Evolutionary conservation across 148 eudicot genomes (phyloP), one percentile per base, ranked within the genome.

Genomic region (Gaultheria prostrata): DNA sequence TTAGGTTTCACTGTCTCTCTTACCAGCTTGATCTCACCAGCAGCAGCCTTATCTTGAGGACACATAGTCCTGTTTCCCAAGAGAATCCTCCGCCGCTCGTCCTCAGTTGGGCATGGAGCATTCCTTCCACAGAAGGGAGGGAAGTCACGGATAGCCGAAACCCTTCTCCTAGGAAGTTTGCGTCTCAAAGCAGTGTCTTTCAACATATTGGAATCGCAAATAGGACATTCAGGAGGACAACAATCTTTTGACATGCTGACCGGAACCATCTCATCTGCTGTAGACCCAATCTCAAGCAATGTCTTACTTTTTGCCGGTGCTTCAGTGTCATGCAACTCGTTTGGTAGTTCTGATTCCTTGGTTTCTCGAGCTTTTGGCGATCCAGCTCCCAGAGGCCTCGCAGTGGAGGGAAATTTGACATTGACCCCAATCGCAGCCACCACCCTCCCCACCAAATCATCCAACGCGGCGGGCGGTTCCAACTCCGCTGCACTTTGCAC

Each of bases 91-190:
- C 0, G 35, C 1, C 69, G 76, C 79, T 87, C 84, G 45, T 86
- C 85, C 73, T 79, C 86, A 61, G 73, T 71, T 13, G 74, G 86
- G 82, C 43, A 54, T 75, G 84, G 84, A 71, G 86, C 91, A 86
- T 88, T 86, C 61, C 79, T 67, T 83, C 95, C 94, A 90, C 94
- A 91, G 39, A 89, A 88, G 84, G 91, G 91, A 86, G 99, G 99
- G 67, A 90, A 93, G 80, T 90, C 91, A 80, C 97, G 93, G 77
- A 73, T 83, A 56, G 94, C 93, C 48, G 88, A 92, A 77, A 93
- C 94, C 73, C 88, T 90, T 84, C 89, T 92, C 43, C 33, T 86
- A 67, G 89, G 91, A 87, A 80, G 86, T 45, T 87, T 90, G 54
- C 59, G 59, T 80, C 82, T 86, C 20, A 35, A n/a, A 35, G 67